phyloP scores from a whole-genome alignment of 1,284 basidiomycete species.

The Neolentinus lepideus region DNA sequence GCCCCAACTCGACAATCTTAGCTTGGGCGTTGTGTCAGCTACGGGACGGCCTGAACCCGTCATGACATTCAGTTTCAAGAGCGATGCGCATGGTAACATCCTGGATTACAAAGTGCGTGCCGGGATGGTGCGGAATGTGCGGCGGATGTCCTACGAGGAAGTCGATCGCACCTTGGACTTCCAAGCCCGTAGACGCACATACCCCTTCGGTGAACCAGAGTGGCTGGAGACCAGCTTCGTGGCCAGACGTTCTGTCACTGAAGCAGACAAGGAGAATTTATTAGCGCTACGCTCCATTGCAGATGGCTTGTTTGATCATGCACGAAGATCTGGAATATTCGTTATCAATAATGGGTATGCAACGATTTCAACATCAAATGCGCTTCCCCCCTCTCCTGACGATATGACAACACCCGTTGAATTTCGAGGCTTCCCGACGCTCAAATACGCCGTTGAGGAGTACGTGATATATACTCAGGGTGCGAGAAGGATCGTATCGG shows the following conservation, averaged over 20 bases:
- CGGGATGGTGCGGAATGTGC: conserved; percentile 67
- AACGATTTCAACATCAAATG: background rate
- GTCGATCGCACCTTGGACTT: conserved; percentile 54
- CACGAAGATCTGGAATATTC: background rate
- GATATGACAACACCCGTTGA: conserved; percentile 17
- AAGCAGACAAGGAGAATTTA: conserved; percentile 9
- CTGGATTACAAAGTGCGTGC: conserved; percentile 66
- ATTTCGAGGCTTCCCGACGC: conserved; percentile 52
- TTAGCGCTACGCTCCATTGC: conserved; percentile 7
- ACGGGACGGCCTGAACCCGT: conserved; percentile 42
- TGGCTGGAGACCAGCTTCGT: background rate
- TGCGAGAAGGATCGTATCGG: conserved; percentile 57
- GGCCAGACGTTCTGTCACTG: background rate
- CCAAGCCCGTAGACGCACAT: conserved; percentile 12
- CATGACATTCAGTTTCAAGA: conserved; percentile 77
- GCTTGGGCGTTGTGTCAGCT: conserved; percentile 42
- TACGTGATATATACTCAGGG: conserved; percentile 26
- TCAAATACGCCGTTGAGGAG: conserved; percentile 36
- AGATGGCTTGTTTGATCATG: background rate
- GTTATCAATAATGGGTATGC: background rate
- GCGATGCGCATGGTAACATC: conserved; percentile 62
- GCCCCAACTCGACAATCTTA: conserved; percentile 39
- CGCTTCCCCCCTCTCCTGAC: conserved; percentile 10
- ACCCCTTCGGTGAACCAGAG: conserved; percentile 38
- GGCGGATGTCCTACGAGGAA: conserved; percentile 60